Conservation (phyloP, 495 filamentous ascomycete genomes). For the Amphirosellinia nigrospora region DNA sequence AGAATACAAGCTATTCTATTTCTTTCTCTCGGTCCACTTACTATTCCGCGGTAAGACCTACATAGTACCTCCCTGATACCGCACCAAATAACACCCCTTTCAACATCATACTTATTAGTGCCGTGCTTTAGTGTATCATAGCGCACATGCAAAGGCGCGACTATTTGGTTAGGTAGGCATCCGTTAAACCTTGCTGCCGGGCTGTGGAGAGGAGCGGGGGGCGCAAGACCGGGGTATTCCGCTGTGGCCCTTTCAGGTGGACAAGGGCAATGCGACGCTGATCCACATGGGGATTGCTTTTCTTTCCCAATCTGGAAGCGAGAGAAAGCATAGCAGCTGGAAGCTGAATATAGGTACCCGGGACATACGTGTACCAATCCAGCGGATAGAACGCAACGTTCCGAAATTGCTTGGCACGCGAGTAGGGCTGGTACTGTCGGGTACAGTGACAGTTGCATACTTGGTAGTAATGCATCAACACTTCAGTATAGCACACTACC, state of each 20-base stretch:
- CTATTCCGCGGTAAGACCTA: no score
- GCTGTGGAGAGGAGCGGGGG: neutral
- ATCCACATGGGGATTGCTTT: neutral
- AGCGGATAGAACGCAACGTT: neutral
- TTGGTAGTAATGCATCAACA: neutral
- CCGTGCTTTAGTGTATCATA: neutral
- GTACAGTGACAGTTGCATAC: neutral
- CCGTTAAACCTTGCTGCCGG: slow-evolving; percentile 4
- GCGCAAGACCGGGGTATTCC: neutral
- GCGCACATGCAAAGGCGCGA: neutral
- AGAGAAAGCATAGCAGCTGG: neutral
- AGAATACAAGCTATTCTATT: no score
- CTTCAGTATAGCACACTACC: neutral
- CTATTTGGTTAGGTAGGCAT: no score
- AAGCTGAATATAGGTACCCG: slow-evolving; percentile 1
- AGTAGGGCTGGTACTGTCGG: neutral
- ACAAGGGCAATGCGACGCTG: neutral
- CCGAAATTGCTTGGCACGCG: neutral
- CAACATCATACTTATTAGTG: neutral
- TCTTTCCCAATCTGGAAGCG: slow-evolving; percentile 3
- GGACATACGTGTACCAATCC: slow-evolving; percentile 1
- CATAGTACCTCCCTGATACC: neutral
- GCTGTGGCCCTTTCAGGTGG: neutral
- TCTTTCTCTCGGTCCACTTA: neutral
- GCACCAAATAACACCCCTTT: neutral